A percentile compares a stretch with the other conserved stretches of the same genome.
phyloP scores from a whole-genome alignment of 108 stramenopile species.

The Nitzschia sp. region DNA sequence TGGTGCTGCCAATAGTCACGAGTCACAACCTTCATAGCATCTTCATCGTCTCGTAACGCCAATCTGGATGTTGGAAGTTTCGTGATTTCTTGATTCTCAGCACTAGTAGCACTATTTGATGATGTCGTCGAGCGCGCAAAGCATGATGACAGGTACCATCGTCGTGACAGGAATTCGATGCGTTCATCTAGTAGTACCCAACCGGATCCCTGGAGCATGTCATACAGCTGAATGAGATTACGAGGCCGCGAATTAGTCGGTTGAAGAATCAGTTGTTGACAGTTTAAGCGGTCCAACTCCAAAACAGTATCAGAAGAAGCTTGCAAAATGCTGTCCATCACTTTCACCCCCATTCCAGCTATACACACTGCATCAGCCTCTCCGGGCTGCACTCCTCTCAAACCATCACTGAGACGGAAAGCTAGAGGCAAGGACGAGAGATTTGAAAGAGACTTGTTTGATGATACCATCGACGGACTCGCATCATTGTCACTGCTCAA shows the following conservation, averaged over 20 bases:
- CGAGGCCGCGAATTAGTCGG: slow-evolving; percentile 76
- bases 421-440: slow-evolving; percentile 61
- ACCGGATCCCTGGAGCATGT: slow-evolving; percentile 45
- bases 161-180: slow-evolving; percentile 43
- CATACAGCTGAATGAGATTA: slow-evolving; percentile 61
- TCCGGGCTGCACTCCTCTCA: slow-evolving; percentile 44
- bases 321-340: slow-evolving; percentile 64
- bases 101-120: background rate
- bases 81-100: background rate
- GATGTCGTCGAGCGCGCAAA: slow-evolving; percentile 43
- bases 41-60: background rate
- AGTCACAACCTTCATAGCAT: slow-evolving; percentile 27
- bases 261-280: slow-evolving; percentile 57
- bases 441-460: background rate
- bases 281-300: slow-evolving; percentile 44
- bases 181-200: slow-evolving; percentile 63
- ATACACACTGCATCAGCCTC: slow-evolving; percentile 77
- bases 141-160: slow-evolving; percentile 66
- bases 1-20: slow-evolving; percentile 61
- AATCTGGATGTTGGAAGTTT: slow-evolving; percentile 17
- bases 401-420: slow-evolving; percentile 71
- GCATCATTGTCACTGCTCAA: background rate
- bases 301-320: background rate
- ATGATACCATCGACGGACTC: background rate
- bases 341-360: slow-evolving; percentile 82